phyloP scores from a whole-genome alignment of 2,329 filamentous ascomycete genomes.

The Emergomyces pasteurianus region DNA sequence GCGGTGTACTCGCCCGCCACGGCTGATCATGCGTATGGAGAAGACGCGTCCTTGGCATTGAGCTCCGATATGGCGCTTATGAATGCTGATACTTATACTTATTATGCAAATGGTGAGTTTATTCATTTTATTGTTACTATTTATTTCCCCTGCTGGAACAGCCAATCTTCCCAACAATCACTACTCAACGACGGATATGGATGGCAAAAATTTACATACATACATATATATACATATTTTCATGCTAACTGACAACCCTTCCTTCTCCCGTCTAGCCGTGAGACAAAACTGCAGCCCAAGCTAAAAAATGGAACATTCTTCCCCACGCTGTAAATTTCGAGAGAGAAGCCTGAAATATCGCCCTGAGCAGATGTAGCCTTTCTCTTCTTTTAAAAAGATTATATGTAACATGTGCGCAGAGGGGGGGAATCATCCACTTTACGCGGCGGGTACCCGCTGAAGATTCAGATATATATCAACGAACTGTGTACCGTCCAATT shows the following conservation, averaged over 20 bases:
- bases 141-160: neutral
- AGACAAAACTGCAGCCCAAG: neutral
- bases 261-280: neutral
- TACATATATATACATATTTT: neutral
- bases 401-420: neutral
- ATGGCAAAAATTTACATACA: no score
- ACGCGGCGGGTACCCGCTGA: no score
- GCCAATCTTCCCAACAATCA: neutral
- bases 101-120: neutral
- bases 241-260: neutral
- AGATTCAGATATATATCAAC: no score
- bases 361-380: neutral
- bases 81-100: neutral
- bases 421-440: neutral
- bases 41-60: neutral
- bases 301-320: neutral
- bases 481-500: no score
- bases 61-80: neutral
- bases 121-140: neutral
- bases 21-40: neutral
- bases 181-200: no score
- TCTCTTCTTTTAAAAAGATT: neutral
- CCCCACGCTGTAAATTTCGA: no score
- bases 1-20: neutral
- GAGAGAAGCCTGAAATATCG: neutral